These are phyloP conservation scores for Craspedostauros australis DNA, from an alignment of 108 stramenopile genomes.

Conservation along the genomic window DNA sequence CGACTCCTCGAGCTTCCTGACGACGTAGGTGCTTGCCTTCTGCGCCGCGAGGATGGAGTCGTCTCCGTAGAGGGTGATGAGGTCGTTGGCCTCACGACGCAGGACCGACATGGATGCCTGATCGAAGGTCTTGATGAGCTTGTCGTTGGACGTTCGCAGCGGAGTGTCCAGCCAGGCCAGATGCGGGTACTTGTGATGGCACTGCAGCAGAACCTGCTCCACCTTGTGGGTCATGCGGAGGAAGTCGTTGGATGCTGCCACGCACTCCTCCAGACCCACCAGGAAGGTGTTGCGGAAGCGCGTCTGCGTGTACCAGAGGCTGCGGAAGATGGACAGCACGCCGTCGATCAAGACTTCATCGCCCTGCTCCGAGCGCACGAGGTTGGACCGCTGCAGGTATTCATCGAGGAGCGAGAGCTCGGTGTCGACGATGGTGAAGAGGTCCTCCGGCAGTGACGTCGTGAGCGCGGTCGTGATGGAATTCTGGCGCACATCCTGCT, in stretches of 20 bases:
- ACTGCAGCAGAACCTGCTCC: conserved; percentile 41
- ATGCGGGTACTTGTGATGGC: conserved; percentile 12
- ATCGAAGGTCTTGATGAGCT: conserved; percentile 2
- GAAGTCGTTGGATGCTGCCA: conserved; percentile 73
- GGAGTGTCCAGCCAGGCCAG: conserved; percentile 13
- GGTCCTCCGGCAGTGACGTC: conserved; percentile 70
- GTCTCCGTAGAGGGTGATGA: conserved; percentile 38
- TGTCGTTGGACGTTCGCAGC: not conserved
- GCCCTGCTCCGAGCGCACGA: conserved; percentile 16
- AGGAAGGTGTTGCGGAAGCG: conserved; percentile 52
- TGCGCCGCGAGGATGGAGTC: conserved; percentile 66
- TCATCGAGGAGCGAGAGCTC: conserved; percentile 69
- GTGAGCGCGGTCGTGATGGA: conserved; percentile 22
- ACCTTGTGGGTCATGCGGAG: conserved; percentile 64
- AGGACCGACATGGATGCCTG: no score
- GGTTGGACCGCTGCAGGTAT: conserved; percentile 27
- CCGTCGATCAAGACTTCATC: conserved; percentile 51
- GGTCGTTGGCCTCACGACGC: conserved; percentile 33
- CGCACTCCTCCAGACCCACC: conserved; percentile 52
- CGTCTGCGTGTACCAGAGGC: conserved; percentile 48
- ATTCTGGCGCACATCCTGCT: conserved; percentile 3
- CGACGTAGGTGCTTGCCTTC: conserved; percentile 48
- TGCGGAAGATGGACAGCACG: conserved; percentile 42
- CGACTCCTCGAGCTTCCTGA: conserved; percentile 44
- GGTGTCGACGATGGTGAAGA: conserved; percentile 59